Evolutionary conservation across 257 asterid genomes (phyloP).

Genomic region (Penstemon davidsonii): DNA sequence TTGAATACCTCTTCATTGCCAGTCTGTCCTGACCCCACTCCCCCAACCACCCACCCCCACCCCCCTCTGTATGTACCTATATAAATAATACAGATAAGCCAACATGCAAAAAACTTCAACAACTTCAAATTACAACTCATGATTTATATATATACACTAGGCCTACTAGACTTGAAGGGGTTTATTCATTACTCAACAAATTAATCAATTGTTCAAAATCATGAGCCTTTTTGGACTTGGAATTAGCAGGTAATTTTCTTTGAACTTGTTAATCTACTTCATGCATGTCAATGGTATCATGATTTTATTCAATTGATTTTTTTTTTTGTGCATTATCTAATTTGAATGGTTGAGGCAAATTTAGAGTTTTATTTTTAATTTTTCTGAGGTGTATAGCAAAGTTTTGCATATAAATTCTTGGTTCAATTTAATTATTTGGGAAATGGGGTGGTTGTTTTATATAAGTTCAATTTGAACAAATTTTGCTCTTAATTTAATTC

Average conservation of each 20-base stretch:
- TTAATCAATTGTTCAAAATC: not conserved
- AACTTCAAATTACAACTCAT: conserved; percentile 5
- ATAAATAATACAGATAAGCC: conserved; percentile 30
- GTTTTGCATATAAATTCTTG: not conserved
- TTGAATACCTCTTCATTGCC: conserved; percentile 35
- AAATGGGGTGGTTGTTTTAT: not conserved
- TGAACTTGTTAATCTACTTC: conserved; percentile 12
- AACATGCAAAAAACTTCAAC: conserved; percentile 28
- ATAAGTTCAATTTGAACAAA: not conserved
- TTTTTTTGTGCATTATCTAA: not conserved
- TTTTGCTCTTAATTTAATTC: not conserved
- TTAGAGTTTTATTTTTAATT: not conserved
- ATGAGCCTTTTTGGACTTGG: conserved; percentile 59
- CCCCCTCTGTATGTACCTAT: not conserved
- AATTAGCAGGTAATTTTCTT: conserved; percentile 37
- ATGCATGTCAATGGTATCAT: conserved; percentile 33
- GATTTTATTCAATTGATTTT: not conserved
- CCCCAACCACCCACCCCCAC: conserved; percentile 12
- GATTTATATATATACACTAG: not conserved
- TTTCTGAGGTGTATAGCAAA: not conserved
- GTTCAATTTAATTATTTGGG: not conserved
- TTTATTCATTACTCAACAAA: conserved; percentile 1
- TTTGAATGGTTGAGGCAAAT: not conserved
- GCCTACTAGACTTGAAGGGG: conserved; percentile 1
- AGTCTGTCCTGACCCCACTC: conserved; percentile 42